phyloP scores from a whole-genome alignment of 129 eudicot species.

The Artemisia argyi region DNA sequence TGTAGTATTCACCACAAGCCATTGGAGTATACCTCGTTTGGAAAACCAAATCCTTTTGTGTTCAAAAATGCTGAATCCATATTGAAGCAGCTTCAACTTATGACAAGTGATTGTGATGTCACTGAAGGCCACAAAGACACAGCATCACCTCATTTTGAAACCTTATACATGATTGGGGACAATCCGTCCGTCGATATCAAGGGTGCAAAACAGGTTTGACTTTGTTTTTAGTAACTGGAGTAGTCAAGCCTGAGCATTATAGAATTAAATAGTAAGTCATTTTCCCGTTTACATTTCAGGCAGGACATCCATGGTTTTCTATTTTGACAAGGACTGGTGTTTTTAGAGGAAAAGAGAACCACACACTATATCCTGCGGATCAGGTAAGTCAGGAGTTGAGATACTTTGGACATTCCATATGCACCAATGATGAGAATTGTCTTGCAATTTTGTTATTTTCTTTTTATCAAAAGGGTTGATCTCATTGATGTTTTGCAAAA shows the following conservation, averaged over 20 bases:
- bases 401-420: not conserved
- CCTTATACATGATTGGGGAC: slow-evolving; percentile 88
- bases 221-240: not conserved
- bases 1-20: slow-evolving; percentile 55
- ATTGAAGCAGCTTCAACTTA: slow-evolving; percentile 36
- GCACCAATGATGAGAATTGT: no score
- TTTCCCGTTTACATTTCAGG: slow-evolving; percentile 41
- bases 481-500: no score
- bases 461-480: no score
- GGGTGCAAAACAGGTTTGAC: slow-evolving; percentile 85
- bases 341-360: slow-evolving; percentile 66
- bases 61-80: slow-evolving; percentile 49
- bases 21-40: slow-evolving; percentile 49
- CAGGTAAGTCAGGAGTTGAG: slow-evolving; percentile 40
- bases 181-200: slow-evolving; percentile 83
- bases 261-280: not conserved
- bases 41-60: slow-evolving; percentile 55
- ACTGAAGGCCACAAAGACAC: slow-evolving; percentile 15
- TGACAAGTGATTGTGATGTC: slow-evolving; percentile 21
- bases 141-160: slow-evolving; percentile 36
- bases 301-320: slow-evolving; percentile 87
- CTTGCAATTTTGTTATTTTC: no score
- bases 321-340: slow-evolving; percentile 88
- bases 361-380: slow-evolving; percentile 65
- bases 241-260: not conserved